Conservation (phyloP, 352 stramenopile species). For the Pythium volutum region DNA sequence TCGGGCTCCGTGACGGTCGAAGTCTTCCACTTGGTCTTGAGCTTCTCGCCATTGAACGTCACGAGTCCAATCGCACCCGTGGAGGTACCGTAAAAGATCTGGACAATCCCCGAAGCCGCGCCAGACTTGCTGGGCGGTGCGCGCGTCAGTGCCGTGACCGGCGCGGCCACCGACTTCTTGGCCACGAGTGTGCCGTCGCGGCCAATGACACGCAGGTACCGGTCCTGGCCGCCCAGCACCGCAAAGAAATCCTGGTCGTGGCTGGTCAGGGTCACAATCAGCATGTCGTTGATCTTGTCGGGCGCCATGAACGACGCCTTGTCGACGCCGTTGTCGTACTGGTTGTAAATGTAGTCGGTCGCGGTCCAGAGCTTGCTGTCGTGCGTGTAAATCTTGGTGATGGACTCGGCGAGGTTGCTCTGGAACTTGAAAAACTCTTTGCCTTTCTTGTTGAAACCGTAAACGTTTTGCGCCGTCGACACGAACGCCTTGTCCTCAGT, state of each 20-base stretch:
- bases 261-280: conserved; percentile 49
- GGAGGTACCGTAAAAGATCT: conserved; percentile 73
- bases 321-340: conserved; percentile 81
- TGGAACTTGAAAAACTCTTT: conserved; percentile 88
- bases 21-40: conserved; percentile 52
- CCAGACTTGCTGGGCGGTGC: conserved; percentile 26
- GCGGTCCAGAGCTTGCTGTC: conserved; percentile 74
- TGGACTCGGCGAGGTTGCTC: conserved; percentile 79
- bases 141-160: conserved; percentile 50
- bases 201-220: conserved; percentile 58
- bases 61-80: conserved; percentile 54
- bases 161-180: conserved; percentile 57
- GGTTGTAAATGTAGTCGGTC: conserved; percentile 78
- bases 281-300: conserved; percentile 80
- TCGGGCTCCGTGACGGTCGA: conserved; percentile 14
- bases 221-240: conserved; percentile 73
- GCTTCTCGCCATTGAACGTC: conserved; percentile 67
- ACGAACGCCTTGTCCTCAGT: conserved; percentile 73
- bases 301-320: conserved; percentile 74
- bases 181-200: conserved; percentile 45
- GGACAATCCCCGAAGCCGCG: conserved; percentile 19
- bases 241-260: conserved; percentile 64
- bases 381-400: conserved; percentile 65
- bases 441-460: conserved; percentile 81
- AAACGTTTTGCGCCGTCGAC: conserved; percentile 63